Conservation (phyloP, 805 yeast genomes). For the Brettanomyces sp. region DNA sequence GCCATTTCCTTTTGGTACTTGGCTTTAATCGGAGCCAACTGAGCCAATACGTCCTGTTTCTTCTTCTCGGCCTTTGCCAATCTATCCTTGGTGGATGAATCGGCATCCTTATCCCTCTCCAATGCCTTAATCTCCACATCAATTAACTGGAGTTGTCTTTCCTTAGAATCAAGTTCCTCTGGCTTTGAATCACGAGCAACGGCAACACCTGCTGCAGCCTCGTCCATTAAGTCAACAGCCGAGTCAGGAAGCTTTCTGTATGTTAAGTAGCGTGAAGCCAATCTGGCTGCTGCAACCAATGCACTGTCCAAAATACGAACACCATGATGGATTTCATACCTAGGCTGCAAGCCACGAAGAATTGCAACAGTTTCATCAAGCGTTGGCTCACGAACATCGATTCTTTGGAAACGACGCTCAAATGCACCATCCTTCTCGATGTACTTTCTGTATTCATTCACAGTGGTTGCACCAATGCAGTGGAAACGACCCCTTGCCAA, state of each 20-base stretch:
- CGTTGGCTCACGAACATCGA: constrained; percentile 92
- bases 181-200: constrained; percentile 98
- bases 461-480: constrained; percentile 97
- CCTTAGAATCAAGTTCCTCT: constrained; percentile 88
- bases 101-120: constrained; percentile 90
- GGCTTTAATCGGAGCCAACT: constrained; percentile 75
- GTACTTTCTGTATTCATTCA: constrained; percentile 85
- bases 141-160: constrained; percentile 81
- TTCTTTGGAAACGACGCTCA: constrained; percentile 96
- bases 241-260: constrained; percentile 95
- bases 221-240: constrained; percentile 93
- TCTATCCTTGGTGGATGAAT: constrained; percentile 76
- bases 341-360: constrained; percentile 89
- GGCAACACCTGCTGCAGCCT: constrained; percentile 93
- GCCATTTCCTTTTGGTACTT: constrained; percentile 79
- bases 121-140: constrained; percentile 96
- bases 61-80: constrained; percentile 68
- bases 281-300: constrained; percentile 84
- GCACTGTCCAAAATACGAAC: constrained; percentile 94
- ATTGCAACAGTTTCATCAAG: constrained; percentile 91
- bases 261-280: constrained; percentile 89
- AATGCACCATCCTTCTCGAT: constrained; percentile 97
- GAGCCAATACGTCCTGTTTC: constrained; percentile 78
- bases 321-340: constrained; percentile 95
- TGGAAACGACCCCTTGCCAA: constrained; percentile 93